A percentile compares a stretch with the other conserved stretches of the same genome.
phyloP scores from a whole-genome alignment of 306 rosid species.

The Calophaca sinica region DNA sequence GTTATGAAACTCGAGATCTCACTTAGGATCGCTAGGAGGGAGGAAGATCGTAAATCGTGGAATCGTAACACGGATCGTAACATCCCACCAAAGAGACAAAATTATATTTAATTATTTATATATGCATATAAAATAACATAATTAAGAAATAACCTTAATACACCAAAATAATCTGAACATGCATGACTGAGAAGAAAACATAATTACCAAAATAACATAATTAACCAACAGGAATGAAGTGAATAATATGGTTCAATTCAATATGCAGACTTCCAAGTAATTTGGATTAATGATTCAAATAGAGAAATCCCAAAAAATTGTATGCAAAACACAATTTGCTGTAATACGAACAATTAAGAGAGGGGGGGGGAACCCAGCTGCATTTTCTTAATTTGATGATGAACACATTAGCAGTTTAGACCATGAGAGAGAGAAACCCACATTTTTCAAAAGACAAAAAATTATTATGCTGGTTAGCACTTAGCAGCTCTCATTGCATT shows the following conservation, averaged over 20 bases:
- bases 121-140: too few relatives aligned
- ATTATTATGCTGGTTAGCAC: background rate
- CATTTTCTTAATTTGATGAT: conserved; percentile 18
- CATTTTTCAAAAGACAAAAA: conserved; percentile 27
- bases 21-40: too few relatives aligned
- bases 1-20: too few relatives aligned
- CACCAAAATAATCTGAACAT: too few relatives aligned
- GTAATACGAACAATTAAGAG: background rate
- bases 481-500: conserved; percentile 3
- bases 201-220: too few relatives aligned
- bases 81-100: too few relatives aligned
- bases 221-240: too few relatives aligned
- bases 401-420: background rate
- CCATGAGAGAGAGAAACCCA: background rate
- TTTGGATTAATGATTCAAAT: background rate
- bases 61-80: too few relatives aligned
- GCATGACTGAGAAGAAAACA: too few relatives aligned
- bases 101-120: too few relatives aligned
- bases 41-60: too few relatives aligned
- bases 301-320: conserved; percentile 17
- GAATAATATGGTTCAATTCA: background rate
- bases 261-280: background rate
- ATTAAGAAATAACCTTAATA: too few relatives aligned
- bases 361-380: conserved; percentile 3
- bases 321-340: background rate